Base-by-base conservation (phyloP, 345 rosid species). In the Murraya paniculata region DNA sequence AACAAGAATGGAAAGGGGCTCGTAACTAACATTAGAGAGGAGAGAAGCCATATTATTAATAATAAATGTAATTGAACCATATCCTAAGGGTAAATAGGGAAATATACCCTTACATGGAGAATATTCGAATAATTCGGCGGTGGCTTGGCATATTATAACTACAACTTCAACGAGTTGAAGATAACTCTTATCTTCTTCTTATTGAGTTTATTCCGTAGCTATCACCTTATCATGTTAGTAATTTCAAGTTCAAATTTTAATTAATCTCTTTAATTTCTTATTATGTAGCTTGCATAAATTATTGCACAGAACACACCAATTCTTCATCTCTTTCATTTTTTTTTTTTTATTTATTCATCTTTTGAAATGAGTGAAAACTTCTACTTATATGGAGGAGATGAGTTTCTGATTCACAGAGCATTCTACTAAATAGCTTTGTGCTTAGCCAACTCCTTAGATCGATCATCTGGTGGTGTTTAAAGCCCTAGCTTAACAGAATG, bases 381-480 rank as follows among this genome's bases (percentile, higher is more conserved):
- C 18, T 53, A 18, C n/a, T 53, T 18, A 53, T 6, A 24, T 27
- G 21, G 2, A 65, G 82, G 86, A 79, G 80, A 66, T 31, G 66
- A 41, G 50, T 38, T 19, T 10, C 36, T 58, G 57, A 56, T 74
- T 50, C 71, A 71, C 82, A 59, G 36, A 35, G 85, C 85, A 75
- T 53, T 64, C 25, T 22, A 7, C 31, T 48, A 6, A 76, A 59
- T 58, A 81, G 84, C 81, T 18, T 39, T 73, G 82, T 75, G 78
- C 76, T 25, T 58, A 18, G 36, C 72, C 45, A 19, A 72, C 81
- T 81, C 79, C 88, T 50, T 6, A 81, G 41, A 76, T 14, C 48
- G 60, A 75, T 25, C 57, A 18, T 53, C 4, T 41, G 76, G 86
- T 78, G 88, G 83, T 83, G 84, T 87, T 85, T 81, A 85, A 81